phyloP scores from a whole-genome alignment of 208 protist genomes.

The Porcisia hertigi region DNA sequence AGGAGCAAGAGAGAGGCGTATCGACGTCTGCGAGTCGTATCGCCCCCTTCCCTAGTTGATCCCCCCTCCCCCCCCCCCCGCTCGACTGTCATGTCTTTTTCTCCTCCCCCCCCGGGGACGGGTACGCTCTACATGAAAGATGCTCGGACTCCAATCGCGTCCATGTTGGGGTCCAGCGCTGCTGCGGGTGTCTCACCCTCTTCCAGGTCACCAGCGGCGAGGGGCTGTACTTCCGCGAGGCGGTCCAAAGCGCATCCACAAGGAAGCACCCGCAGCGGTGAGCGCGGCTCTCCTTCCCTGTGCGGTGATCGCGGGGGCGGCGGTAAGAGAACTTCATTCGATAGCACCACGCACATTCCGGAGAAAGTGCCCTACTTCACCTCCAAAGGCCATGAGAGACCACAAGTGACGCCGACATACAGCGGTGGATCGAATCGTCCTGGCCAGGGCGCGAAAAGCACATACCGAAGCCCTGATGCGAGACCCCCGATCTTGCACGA shows the following conservation, averaged over 20 bases:
- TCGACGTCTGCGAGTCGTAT: not conserved
- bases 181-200: not conserved
- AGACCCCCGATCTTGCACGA: constrained; percentile 3
- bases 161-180: not conserved
- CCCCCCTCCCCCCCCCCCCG: not conserved
- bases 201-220: not conserved
- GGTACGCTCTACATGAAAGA: constrained; percentile 7
- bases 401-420: constrained; percentile 1
- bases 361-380: constrained; percentile 1
- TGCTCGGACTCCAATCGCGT: not conserved
- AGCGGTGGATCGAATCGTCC: not conserved
- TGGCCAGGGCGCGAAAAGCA: not conserved
- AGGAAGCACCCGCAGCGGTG: not conserved
- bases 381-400: not conserved
- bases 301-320: not conserved
- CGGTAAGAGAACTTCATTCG: not conserved
- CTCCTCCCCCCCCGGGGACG: not conserved
- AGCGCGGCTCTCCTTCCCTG: not conserved
- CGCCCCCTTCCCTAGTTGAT: not conserved
- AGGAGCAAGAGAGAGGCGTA: not conserved
- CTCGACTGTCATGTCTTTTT: not conserved
- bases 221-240: not conserved
- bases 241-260: not conserved
- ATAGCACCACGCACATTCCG: not conserved
- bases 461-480: not conserved